Evolutionary conservation across 2,329 filamentous ascomycete species (phyloP).

Genomic region (Sclerotinia trifoliorum): DNA sequence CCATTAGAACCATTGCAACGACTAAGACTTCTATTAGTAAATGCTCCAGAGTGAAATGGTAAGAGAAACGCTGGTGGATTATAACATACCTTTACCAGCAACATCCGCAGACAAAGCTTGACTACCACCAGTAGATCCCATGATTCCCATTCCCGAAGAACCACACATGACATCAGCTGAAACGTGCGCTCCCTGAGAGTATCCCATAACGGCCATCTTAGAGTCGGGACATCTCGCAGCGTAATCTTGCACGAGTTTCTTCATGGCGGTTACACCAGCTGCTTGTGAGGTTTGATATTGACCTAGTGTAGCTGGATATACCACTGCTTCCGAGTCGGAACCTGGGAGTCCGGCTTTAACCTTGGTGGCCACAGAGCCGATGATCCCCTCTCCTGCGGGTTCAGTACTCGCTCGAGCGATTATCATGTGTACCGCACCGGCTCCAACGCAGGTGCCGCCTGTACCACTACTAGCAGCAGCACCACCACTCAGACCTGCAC

Average conservation of each 20-base stretch:
- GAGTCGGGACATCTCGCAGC: constrained; percentile 34
- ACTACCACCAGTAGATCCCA: neutral
- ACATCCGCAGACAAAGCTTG: constrained; percentile 24
- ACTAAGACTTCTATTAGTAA: constrained; percentile 29
- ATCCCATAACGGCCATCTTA: constrained; percentile 36
- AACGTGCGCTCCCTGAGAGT: constrained; percentile 36
- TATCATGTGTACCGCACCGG: constrained; percentile 39
- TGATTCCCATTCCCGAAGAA: constrained; percentile 11
- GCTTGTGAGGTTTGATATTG: constrained; percentile 37
- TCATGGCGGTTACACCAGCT: constrained; percentile 39
- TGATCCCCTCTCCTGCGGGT: constrained; percentile 40
- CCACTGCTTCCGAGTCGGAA: constrained; percentile 40
- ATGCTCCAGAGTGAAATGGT: neutral
- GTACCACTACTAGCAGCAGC: neutral
- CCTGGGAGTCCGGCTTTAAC: constrained; percentile 38
- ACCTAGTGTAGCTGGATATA: constrained; percentile 38
- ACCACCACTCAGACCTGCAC: neutral
- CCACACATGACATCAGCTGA: constrained; percentile 38
- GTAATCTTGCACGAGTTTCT: constrained; percentile 37
- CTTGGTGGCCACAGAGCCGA: constrained; percentile 38
- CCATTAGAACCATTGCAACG: constrained; percentile 42
- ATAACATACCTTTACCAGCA: constrained; percentile 7
- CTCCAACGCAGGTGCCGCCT: neutral
- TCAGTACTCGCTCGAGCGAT: constrained; percentile 42
- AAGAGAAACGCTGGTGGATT: too few species aligned